Evolutionary conservation across 208 protist genomes (phyloP).

Genomic region (Trichomonas vaginalis): DNA sequence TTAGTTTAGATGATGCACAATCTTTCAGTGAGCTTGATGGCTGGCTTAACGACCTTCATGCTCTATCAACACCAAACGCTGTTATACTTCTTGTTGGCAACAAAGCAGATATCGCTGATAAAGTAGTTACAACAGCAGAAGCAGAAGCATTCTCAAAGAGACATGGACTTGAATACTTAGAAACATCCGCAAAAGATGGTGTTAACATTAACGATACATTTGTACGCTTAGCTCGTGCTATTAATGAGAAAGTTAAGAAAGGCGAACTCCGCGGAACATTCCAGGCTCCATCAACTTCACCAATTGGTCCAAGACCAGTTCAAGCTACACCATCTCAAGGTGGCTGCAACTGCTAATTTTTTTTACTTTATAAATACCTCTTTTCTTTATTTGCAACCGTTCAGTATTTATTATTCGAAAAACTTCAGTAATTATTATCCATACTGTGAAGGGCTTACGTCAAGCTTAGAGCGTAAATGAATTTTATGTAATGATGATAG

Average conservation of each 20-base stretch:
- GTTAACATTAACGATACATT: background rate
- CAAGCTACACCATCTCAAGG: background rate
- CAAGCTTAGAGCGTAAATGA: no score
- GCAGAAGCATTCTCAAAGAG: background rate
- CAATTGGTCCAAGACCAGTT: background rate
- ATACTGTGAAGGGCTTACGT: no score
- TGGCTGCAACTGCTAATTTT: background rate
- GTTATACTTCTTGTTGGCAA: background rate
- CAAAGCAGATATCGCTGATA: background rate
- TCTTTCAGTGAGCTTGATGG: background rate
- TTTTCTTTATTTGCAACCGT: no score
- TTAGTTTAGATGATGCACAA: background rate
- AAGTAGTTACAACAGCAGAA: background rate
- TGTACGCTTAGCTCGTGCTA: background rate
- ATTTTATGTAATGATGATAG: no score
- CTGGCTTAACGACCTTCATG: background rate
- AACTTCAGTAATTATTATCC: no score
- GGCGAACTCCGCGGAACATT: background rate
- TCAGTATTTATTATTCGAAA: no score
- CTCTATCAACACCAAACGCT: background rate
- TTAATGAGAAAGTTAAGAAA: background rate
- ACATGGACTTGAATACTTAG: background rate
- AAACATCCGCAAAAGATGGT: background rate
- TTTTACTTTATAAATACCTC: background rate
- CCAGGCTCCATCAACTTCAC: background rate